These are phyloP conservation scores for Xerocomellus amylosporus DNA, from an alignment of 768 basidiomycete species.

Conservation along the genomic window DNA sequence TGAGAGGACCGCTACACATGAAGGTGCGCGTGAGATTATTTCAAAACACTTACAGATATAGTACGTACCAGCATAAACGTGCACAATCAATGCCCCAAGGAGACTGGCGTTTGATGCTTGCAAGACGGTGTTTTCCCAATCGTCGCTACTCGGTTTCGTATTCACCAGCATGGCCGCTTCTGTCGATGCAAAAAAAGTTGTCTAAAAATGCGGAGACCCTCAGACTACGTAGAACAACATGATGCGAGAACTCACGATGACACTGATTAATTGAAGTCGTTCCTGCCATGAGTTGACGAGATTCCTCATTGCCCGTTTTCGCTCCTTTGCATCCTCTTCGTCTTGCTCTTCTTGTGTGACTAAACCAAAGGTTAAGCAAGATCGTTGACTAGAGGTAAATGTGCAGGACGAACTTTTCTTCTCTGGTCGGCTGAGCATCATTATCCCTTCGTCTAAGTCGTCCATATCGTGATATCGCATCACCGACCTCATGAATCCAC, in stretches of 20 bases:
- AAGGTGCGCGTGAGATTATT: background rate
- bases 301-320: conserved; percentile 44
- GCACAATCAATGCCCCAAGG: conserved; percentile 50
- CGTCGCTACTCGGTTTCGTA: conserved; percentile 32
- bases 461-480: conserved; percentile 4
- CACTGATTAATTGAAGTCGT: conserved; percentile 55
- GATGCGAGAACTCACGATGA: conserved; percentile 45
- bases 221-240: background rate
- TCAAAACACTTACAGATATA: background rate
- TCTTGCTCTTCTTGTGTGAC: conserved; percentile 52
- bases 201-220: conserved; percentile 33
- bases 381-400: background rate
- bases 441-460: conserved; percentile 15
- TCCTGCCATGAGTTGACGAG: conserved; percentile 62
- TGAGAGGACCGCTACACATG: conserved; percentile 38
- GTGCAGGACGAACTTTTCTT: conserved; percentile 19
- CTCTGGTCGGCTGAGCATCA: background rate
- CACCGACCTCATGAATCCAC: conserved; percentile 19
- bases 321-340: conserved; percentile 42
- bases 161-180: conserved; percentile 53
- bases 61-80: conserved; percentile 47
- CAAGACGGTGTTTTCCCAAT: conserved; percentile 12
- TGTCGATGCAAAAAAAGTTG: conserved; percentile 60
- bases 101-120: conserved; percentile 46
- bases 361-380: conserved; percentile 12